phyloP scores from a whole-genome alignment of 148 eudicot genomes.

The Arbutus unedo region DNA sequence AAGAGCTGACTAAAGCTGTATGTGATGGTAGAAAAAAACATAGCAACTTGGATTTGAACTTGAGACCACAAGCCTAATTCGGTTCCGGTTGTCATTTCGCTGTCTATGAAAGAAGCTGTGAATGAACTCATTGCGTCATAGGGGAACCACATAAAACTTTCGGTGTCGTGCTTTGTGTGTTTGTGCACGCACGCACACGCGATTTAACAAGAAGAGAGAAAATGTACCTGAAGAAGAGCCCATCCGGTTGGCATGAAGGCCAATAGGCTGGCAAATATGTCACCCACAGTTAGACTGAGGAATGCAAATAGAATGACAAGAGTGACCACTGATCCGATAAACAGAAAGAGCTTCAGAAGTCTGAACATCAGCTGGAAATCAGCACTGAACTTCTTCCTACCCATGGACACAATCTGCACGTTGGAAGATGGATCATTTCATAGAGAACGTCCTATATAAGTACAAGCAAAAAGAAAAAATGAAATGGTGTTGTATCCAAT shows the following conservation, averaged over 20 bases:
- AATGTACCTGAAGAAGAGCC: constrained; percentile 25
- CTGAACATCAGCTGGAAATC: constrained; percentile 24
- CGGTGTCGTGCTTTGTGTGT: too few species aligned
- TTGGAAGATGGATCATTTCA: not conserved
- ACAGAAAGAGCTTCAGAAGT: constrained; percentile 20
- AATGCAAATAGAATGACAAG: constrained; percentile 17
- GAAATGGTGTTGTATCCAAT: not conserved
- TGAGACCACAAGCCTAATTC: too few species aligned
- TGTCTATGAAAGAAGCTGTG: too few species aligned
- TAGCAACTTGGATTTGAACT: too few species aligned
- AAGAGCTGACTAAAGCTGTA: too few species aligned
- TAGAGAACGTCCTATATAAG: not conserved
- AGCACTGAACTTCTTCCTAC: constrained; percentile 23
- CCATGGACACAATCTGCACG: constrained; percentile 25
- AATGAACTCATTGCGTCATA: too few species aligned
- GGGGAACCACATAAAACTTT: too few species aligned
- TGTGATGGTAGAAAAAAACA: too few species aligned
- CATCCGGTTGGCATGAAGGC: constrained; percentile 31
- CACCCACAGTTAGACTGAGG: constrained; percentile 19
- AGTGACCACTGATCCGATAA: constrained; percentile 13
- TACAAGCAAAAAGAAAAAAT: not conserved
- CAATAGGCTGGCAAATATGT: constrained; percentile 23
- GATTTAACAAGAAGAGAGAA: not conserved
- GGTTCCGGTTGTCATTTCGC: too few species aligned
- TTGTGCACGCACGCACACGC: not conserved